Base-by-base conservation (phyloP, 176 grass and related monocot genomes). In the Thalia dealbata region DNA sequence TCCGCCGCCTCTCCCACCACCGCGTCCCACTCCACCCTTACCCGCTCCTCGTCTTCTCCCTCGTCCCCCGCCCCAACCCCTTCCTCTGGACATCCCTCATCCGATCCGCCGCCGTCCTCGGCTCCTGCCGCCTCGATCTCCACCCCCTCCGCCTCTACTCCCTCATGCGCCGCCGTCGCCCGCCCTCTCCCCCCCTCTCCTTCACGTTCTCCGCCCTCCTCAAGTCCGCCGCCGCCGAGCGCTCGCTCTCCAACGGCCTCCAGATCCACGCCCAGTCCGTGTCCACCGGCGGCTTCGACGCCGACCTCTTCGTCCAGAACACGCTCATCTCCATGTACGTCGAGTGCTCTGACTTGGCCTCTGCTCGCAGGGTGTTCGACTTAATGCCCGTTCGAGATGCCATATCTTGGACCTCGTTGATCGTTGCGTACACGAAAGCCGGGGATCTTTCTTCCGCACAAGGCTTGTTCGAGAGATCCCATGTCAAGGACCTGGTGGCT, bases 401-500 rank as follows among this genome's bases (percentile, higher is more conserved):
- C 25, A 78, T 91, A 27, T 87, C 85, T 24, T 91, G 88, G 88
- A 91, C 88, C 6, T 79, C 50, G 10, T 48, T 91, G 19, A 85
- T 87, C 22, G 85, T 71, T 19, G 86, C 83, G 14, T 88, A 88
- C 72, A 75, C 81, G 2, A 82, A 74, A 46, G 67, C 18, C 5
- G 75, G 72, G 2, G 54, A 88, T 59, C 75, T 87, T 77, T 26
- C 71, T 15, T 80, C 79, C 0, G 83, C 83, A 0, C 70, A 77
- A 75, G 78, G 73, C 16, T 78, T 92, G 42, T 86, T 92, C 28
- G 74, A 24, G 15, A 45, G 6, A 10, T 88, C 78, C 10, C 78
- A 55, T 0, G 50, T 70, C 46, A 92, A 86, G 78, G 89, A 92
- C 61, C 64, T 88, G 58, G 86, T 92, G 61, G 84, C 89, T 1